Conservation (phyloP, 2,329 filamentous ascomycete species). For the Akanthomyces dipterigenus region DNA sequence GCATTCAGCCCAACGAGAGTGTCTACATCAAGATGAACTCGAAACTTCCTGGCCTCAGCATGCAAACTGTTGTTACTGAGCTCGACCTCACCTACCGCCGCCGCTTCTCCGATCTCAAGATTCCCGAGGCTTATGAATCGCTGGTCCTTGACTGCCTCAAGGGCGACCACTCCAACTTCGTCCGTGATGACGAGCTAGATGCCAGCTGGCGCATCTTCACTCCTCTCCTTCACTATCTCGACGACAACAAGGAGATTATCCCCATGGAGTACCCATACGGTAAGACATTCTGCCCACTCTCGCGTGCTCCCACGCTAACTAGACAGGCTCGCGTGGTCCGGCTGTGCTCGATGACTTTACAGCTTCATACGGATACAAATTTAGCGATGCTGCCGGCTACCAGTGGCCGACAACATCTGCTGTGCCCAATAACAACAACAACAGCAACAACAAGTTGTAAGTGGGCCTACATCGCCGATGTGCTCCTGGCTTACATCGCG, state of each 20-base stretch:
- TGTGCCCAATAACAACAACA: slow-evolving; percentile 61
- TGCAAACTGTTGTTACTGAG: slow-evolving; percentile 98
- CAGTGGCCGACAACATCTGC: slow-evolving; percentile 83
- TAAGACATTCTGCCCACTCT: slow-evolving; percentile 35
- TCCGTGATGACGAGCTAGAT: slow-evolving; percentile 92
- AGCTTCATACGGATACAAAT: slow-evolving; percentile 96
- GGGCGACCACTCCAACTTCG: slow-evolving; percentile 99
- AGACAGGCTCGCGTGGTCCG: slow-evolving; percentile 83
- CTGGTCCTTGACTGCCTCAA: slow-evolving; percentile 95
- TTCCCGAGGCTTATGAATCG: slow-evolving; percentile 97
- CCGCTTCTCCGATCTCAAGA: slow-evolving; percentile 98
- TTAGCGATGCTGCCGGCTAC: slow-evolving; percentile 92
- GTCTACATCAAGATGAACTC: slow-evolving; percentile 99
- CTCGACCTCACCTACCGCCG: slow-evolving; percentile 96
- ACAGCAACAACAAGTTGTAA: slow-evolving; percentile 68
- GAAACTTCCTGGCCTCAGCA: slow-evolving; percentile 94
- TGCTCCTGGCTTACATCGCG: background rate
- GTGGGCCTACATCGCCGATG: slow-evolving; percentile 22
- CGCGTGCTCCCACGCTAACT: slow-evolving; percentile 17
- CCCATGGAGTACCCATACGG: slow-evolving; percentile 99
- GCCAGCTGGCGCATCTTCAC: slow-evolving; percentile 99
- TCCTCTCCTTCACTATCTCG: slow-evolving; percentile 92
- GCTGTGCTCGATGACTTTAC: slow-evolving; percentile 97
- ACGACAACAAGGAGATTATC: slow-evolving; percentile 98
- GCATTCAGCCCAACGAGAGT: slow-evolving; percentile 98